Evolutionary conservation across 2,329 filamentous ascomycete species (phyloP).

Genomic region (Colletotrichum noveboracense): DNA sequence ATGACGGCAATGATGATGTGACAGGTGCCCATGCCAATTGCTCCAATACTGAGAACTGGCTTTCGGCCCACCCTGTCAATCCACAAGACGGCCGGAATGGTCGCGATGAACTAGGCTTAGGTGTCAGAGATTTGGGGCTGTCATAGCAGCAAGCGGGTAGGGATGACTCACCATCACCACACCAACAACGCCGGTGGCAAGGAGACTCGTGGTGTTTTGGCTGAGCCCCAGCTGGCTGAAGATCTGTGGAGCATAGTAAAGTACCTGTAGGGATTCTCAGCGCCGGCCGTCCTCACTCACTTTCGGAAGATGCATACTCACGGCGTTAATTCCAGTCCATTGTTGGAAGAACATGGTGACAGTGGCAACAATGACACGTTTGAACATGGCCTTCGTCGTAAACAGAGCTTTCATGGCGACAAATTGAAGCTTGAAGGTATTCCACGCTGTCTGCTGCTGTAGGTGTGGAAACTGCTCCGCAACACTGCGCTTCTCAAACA

Average conservation of each 20-base stretch:
- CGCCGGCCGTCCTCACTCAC: rapidly evolving
- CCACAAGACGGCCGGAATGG: conserved; percentile 69
- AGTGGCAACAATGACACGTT: conserved; percentile 67
- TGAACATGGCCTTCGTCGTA: conserved; percentile 69
- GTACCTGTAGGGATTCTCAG: conserved; percentile 18
- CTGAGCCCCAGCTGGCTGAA: conserved; percentile 69
- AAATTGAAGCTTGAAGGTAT: conserved; percentile 72
- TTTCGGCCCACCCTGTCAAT: conserved; percentile 70
- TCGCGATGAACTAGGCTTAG: conserved; percentile 39
- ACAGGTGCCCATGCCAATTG: conserved; percentile 71
- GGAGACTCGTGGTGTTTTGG: conserved; percentile 55
- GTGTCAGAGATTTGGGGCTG: neutral
- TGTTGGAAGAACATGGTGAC: conserved; percentile 51
- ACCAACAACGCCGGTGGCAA: conserved; percentile 75
- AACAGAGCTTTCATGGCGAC: conserved; percentile 70
- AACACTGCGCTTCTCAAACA: conserved; percentile 77
- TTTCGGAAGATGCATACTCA: conserved; percentile 28
- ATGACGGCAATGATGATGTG: conserved; percentile 77
- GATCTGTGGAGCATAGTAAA: conserved; percentile 75
- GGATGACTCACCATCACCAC: conserved; percentile 67
- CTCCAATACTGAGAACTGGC: conserved; percentile 66
- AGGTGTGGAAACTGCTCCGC: conserved; percentile 72
- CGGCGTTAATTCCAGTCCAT: conserved; percentile 57
- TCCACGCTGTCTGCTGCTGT: conserved; percentile 62
- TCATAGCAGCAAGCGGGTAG: neutral